Base-by-base conservation (phyloP, 2,329 filamentous ascomycete species). In the Colletotrichum truncatum region DNA sequence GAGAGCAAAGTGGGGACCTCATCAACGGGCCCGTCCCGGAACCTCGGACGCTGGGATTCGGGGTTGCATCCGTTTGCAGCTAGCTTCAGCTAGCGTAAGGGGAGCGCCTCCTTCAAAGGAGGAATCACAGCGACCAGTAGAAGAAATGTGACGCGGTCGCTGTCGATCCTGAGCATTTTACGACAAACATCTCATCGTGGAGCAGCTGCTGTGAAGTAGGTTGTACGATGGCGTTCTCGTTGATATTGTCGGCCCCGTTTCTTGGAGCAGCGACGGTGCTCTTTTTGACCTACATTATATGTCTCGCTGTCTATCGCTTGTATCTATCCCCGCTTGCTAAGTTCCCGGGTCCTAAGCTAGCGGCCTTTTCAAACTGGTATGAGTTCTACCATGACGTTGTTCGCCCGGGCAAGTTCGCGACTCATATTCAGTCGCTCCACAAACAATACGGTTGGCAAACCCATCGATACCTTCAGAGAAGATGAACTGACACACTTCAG, bases 361-460 rank as follows among this genome's bases (percentile, higher is more conserved):
- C 75, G 0, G 76, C 76, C 1, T 43, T 72, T 6, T 76, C 73
- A 0, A 64, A 70, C 23, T 72, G 70, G 63, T 75, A 76, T 43
- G 76, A 80, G 60, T 75, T 71, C 21, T 79, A 73, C 66, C 75
- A 73, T 54, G 74, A 77, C 64, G 67, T 75, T 23, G 34, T 75
- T 25, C 53, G 63, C 1, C 67, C 63, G 18, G 73, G 75, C 4
- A 65, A 75, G 30, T 77, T 73, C 38, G 68, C 71, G 38, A 71
- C 69, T 12, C 68, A 75, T 52, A 75, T 76, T 8, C 49, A 72
- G 39, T 64, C 71, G 43, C 67, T 80, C 56, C 79, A 81, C 67
- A 68, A 73, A 36, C 65, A 71, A 67, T 79, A 79, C 61, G 78
- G 76, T 76, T 9, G 21, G 21, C 30, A 18, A n/a, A n/a, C n/a